Percentiles rank a stretch among this genome's conserved stretches.
These are phyloP conservation scores for Wickerhamiella sergipiensis DNA, from an alignment of 805 yeast genomes.

Conservation along the genomic window DNA sequence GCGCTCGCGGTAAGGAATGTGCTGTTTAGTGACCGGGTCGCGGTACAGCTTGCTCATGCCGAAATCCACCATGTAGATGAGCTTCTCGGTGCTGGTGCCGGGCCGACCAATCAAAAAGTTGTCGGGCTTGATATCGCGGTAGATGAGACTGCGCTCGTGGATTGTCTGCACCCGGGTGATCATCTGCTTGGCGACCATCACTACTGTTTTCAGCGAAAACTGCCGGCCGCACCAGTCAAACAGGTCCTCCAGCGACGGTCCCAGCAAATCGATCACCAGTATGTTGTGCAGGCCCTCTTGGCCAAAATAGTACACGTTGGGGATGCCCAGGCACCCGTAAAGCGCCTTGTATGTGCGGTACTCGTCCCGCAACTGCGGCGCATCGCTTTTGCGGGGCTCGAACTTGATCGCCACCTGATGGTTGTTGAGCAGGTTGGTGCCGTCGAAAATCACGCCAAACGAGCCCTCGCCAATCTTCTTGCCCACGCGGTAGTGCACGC, in stretches of 20 bases:
- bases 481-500: slow-evolving; percentile 92
- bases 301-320: slow-evolving; percentile 95
- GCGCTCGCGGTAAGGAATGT: slow-evolving; percentile 92
- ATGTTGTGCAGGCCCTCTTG: slow-evolving; percentile 97
- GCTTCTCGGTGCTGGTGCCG: slow-evolving; percentile 67
- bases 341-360: slow-evolving; percentile 87
- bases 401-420: slow-evolving; percentile 93
- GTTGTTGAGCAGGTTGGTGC: slow-evolving; percentile 80
- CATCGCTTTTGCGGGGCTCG: slow-evolving; percentile 88
- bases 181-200: slow-evolving; percentile 92
- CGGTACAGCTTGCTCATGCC: slow-evolving; percentile 98
- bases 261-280: slow-evolving; percentile 82
- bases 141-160: slow-evolving; percentile 81
- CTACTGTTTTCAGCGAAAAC: slow-evolving; percentile 78
- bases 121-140: slow-evolving; percentile 95
- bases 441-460: slow-evolving; percentile 94
- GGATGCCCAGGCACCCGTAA: slow-evolving; percentile 73
- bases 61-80: slow-evolving; percentile 83
- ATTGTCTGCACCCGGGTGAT: slow-evolving; percentile 70
- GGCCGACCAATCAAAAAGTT: slow-evolving; percentile 90
- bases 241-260: slow-evolving; percentile 90
- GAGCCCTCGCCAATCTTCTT: slow-evolving; percentile 98
- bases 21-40: slow-evolving; percentile 90
- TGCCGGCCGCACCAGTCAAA: slow-evolving; percentile 97
- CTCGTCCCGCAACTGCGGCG: slow-evolving; percentile 94